Percentiles rank a stretch among this genome's conserved stretches.
Evolutionary conservation across 306 rosid genomes (phyloP).

Genomic region (Pterocarpus santalinus): DNA sequence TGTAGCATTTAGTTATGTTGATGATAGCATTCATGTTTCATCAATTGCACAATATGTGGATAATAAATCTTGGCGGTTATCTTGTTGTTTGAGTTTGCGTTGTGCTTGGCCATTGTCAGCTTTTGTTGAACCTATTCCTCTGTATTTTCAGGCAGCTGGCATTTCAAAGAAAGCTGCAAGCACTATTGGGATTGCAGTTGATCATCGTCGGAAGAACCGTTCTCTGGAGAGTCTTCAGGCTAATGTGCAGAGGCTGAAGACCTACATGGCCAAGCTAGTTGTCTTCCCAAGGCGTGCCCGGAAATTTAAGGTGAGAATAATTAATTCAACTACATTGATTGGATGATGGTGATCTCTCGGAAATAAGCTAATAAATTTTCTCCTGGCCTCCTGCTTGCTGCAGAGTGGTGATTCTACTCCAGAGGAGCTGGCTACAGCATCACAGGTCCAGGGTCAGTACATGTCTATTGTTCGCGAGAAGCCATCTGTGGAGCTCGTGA

Average conservation of each 20-base stretch:
- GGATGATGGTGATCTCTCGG: background rate
- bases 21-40: background rate
- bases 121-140: background rate
- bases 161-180: constrained; percentile 62
- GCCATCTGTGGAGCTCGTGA: constrained; percentile 66
- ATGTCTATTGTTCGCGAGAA: constrained; percentile 65
- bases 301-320: background rate
- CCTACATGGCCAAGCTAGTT: constrained; percentile 63
- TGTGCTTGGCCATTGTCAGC: background rate
- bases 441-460: constrained; percentile 67
- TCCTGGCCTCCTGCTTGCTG: background rate
- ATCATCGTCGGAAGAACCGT: constrained; percentile 60
- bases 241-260: constrained; percentile 61
- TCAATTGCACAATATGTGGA: too few relatives aligned
- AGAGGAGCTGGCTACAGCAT: constrained; percentile 75
- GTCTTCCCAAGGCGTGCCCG: constrained; percentile 66
- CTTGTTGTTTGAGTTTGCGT: background rate
- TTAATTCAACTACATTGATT: background rate
- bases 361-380: background rate
- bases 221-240: constrained; percentile 62
- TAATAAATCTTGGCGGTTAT: background rate
- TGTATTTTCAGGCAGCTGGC: constrained; percentile 55
- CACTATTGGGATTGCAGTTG: constrained; percentile 63
- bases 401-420: constrained; percentile 71
- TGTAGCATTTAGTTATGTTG: background rate